A percentile compares a stretch with the other conserved stretches of the same genome.
phyloP scores from a whole-genome alignment of 2,329 filamentous ascomycete genomes.

The Lachnellula occidentalis region DNA sequence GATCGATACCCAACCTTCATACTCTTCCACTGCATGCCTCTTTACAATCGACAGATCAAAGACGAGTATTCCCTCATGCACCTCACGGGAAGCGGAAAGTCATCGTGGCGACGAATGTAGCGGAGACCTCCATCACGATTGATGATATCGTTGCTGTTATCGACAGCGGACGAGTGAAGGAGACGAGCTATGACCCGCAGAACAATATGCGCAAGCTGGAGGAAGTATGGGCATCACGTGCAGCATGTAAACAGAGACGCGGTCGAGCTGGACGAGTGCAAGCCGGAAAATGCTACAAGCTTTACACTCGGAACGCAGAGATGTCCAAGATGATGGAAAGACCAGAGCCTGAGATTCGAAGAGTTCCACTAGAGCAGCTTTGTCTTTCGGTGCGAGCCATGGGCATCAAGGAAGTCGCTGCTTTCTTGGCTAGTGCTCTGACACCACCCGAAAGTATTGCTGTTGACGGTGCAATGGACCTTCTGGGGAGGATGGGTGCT shows the following conservation, averaged over 20 bases:
- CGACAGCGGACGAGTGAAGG: slow-evolving; percentile 91
- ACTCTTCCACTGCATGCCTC: slow-evolving; percentile 89
- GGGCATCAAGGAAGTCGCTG: slow-evolving; percentile 76
- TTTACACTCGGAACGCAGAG: slow-evolving; percentile 85
- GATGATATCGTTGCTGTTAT: slow-evolving; percentile 96
- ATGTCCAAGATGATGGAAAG: slow-evolving; percentile 74
- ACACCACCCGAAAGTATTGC: slow-evolving; percentile 83
- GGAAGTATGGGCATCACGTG: slow-evolving; percentile 91
- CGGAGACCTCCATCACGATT: slow-evolving; percentile 97
- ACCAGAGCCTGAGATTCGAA: slow-evolving; percentile 87
- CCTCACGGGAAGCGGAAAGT: slow-evolving; percentile 83
- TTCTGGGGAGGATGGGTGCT: slow-evolving; percentile 81
- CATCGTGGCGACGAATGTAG: slow-evolving; percentile 92
- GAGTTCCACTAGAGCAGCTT: slow-evolving; percentile 89
- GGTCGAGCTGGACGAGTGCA: slow-evolving; percentile 91
- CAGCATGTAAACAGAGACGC: slow-evolving; percentile 89
- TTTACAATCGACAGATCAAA: slow-evolving; percentile 81
- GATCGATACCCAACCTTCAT: slow-evolving; percentile 60
- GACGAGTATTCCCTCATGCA: slow-evolving; percentile 72
- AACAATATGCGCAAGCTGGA: slow-evolving; percentile 93
- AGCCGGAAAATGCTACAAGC: slow-evolving; percentile 88
- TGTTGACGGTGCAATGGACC: slow-evolving; percentile 75
- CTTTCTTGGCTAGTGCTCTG: slow-evolving; percentile 78
- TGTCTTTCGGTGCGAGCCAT: slow-evolving; percentile 93
- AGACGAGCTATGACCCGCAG: slow-evolving; percentile 86